Conservation (phyloP, 495 filamentous ascomycete genomes). For the Annulohypoxylon nitens region DNA sequence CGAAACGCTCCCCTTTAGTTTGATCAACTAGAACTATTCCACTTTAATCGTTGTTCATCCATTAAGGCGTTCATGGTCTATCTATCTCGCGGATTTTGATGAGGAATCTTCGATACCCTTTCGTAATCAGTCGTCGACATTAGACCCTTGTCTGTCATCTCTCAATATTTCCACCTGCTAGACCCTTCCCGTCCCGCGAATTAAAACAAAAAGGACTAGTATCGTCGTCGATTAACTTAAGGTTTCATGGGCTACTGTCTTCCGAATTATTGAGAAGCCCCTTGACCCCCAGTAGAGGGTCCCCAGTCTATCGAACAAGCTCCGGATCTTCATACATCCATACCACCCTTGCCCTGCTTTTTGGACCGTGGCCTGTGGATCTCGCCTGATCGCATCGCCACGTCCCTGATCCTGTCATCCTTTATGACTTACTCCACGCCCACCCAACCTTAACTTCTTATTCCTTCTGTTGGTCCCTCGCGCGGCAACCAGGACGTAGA, state of each 20-base stretch:
- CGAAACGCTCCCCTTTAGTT: constrained; percentile 56
- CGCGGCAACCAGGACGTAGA: constrained; percentile 52
- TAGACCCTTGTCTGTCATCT: constrained; percentile 22
- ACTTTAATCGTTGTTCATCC: constrained; percentile 15
- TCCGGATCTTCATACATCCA: constrained; percentile 50
- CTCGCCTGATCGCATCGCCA: constrained; percentile 44
- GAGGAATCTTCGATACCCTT: constrained; percentile 23
- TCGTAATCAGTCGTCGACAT: constrained; percentile 22
- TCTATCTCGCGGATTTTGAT: constrained; percentile 23
- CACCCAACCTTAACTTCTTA: constrained; percentile 48
- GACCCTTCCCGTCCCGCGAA: constrained; percentile 30
- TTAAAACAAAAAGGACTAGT: constrained; percentile 35
- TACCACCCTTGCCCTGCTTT: constrained; percentile 37
- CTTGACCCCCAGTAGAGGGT: constrained; percentile 32
- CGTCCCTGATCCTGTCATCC: constrained; percentile 42
- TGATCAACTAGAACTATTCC: constrained; percentile 46
- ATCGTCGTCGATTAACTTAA: constrained; percentile 50
- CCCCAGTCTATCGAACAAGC: constrained; percentile 30
- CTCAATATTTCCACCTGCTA: constrained; percentile 31
- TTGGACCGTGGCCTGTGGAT: constrained; percentile 36
- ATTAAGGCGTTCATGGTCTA: constrained; percentile 24
- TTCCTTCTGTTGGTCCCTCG: constrained; percentile 51
- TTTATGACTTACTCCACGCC: constrained; percentile 62
- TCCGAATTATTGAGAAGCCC: constrained; percentile 49
- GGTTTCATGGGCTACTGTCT: constrained; percentile 56